phyloP scores from a whole-genome alignment of 306 rosid species.

The Prunus davidiana region DNA sequence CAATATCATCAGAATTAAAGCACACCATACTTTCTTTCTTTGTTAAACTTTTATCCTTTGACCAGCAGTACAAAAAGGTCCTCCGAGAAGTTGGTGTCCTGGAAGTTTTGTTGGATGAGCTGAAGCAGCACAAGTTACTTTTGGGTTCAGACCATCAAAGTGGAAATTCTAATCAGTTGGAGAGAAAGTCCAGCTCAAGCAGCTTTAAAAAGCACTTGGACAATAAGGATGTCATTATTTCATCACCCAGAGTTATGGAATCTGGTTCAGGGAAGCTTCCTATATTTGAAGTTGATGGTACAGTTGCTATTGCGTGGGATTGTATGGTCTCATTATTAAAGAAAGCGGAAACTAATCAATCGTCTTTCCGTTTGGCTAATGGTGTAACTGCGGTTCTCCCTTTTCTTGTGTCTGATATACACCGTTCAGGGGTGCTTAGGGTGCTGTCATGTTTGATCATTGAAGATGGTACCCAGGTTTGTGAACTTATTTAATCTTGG shows the following conservation, averaged over 20 bases:
- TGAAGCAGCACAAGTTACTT: conserved; percentile 78
- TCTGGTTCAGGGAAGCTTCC: conserved; percentile 84
- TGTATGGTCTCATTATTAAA: conserved; percentile 87
- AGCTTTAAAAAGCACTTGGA: conserved; percentile 76
- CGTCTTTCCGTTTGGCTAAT: conserved; percentile 77
- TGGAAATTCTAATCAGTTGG: conserved; percentile 47
- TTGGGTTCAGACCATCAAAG: conserved; percentile 59
- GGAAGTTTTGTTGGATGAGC: conserved; percentile 93
- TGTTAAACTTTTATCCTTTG: conserved; percentile 94
- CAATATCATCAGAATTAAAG: conserved; percentile 85
- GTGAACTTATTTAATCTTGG: conserved; percentile 14
- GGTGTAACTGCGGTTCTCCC: conserved; percentile 82
- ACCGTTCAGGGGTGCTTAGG: conserved; percentile 89
- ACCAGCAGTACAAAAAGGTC: conserved; percentile 94
- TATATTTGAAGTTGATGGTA: conserved; percentile 77
- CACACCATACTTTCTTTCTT: conserved; percentile 86
- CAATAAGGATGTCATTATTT: conserved; percentile 73
- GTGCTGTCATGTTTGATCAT: conserved; percentile 82
- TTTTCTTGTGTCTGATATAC: conserved; percentile 74
- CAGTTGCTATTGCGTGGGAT: conserved; percentile 90
- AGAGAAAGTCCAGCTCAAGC: conserved; percentile 60
- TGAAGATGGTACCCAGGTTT: conserved; percentile 87
- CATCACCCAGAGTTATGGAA: conserved; percentile 76
- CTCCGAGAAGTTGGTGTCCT: conserved; percentile 98
- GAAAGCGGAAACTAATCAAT: conserved; percentile 89